Evolutionary conservation across 805 yeast genomes (phyloP).

Genomic region (Candida stauntonica): DNA sequence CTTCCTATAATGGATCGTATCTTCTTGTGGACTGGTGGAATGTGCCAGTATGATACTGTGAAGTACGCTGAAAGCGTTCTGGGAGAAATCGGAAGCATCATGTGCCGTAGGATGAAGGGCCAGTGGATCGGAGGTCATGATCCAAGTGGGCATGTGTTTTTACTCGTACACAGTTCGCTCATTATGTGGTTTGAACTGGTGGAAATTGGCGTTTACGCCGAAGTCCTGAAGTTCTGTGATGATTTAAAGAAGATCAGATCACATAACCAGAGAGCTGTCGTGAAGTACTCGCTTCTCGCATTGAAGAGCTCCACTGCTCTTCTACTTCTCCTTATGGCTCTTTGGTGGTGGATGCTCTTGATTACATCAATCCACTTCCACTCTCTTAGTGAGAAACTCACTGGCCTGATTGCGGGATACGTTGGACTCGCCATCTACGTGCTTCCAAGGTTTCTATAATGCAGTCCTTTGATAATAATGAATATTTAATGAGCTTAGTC

Average conservation of each 20-base stretch:
- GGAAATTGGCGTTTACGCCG: constrained; percentile 36
- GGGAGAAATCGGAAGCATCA: constrained; percentile 18
- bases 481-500: constrained; percentile 10
- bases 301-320: constrained; percentile 21
- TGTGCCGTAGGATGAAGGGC: constrained; percentile 59
- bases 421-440: constrained; percentile 40
- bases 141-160: constrained; percentile 90
- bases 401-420: constrained; percentile 65
- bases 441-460: constrained; percentile 32
- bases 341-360: constrained; percentile 87
- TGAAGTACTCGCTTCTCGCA: neutral
- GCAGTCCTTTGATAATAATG: constrained; percentile 5
- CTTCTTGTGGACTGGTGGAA: constrained; percentile 79
- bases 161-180: constrained; percentile 62
- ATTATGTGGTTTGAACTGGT: constrained; percentile 62
- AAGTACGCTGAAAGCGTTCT: neutral
- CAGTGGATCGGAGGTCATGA: constrained; percentile 86
- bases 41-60: constrained; percentile 39
- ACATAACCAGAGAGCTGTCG: neutral
- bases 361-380: constrained; percentile 87
- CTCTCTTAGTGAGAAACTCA: constrained; percentile 65
- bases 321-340: constrained; percentile 32
- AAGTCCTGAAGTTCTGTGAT: constrained; percentile 20
- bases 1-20: constrained; percentile 85
- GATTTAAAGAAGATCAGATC: constrained; percentile 2